These are phyloP conservation scores for Alternaria brassicae DNA, from an alignment of 2,329 filamentous ascomycete species.

Conservation along the genomic window DNA sequence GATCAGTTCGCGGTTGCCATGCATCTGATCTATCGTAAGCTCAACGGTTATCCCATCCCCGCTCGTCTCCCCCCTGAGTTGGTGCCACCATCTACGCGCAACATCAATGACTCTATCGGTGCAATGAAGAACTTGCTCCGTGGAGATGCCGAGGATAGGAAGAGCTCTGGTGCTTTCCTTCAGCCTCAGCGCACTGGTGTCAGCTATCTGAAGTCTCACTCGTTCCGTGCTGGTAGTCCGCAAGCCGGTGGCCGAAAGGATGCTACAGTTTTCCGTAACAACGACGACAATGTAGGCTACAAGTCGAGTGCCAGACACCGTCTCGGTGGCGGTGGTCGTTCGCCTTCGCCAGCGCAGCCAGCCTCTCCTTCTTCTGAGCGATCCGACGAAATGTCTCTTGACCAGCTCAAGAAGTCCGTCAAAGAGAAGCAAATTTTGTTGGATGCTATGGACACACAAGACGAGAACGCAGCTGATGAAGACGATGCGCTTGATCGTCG, in stretches of 20 bases:
- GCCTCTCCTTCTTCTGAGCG: conserved; percentile 62
- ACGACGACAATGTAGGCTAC: conserved; percentile 89
- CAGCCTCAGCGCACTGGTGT: conserved; percentile 97
- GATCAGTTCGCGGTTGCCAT: conserved; percentile 98
- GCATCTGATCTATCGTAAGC: conserved; percentile 97
- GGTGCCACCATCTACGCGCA: conserved; percentile 91
- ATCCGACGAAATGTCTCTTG: conserved; percentile 82
- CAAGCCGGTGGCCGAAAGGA: conserved; percentile 77
- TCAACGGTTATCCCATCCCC: conserved; percentile 94
- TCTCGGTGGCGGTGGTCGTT: conserved; percentile 70
- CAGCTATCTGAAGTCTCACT: conserved; percentile 95
- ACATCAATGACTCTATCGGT: conserved; percentile 90
- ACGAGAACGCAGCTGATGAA: conserved; percentile 87
- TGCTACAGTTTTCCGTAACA: conserved; percentile 95
- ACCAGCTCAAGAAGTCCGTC: conserved; percentile 91
- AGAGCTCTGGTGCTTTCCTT: conserved; percentile 86
- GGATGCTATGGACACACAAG: conserved; percentile 95
- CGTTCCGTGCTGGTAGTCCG: conserved; percentile 74
- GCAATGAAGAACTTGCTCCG: conserved; percentile 89
- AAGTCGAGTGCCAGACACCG: conserved; percentile 91
- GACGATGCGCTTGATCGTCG: conserved; percentile 90
- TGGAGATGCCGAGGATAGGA: conserved; percentile 87
- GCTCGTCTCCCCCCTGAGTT: conserved; percentile 88
- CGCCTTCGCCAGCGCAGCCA: conserved; percentile 74
- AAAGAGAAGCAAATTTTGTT: conserved; percentile 92